phyloP scores from a whole-genome alignment of 768 basidiomycete genomes.

The Amanita muscaria region DNA sequence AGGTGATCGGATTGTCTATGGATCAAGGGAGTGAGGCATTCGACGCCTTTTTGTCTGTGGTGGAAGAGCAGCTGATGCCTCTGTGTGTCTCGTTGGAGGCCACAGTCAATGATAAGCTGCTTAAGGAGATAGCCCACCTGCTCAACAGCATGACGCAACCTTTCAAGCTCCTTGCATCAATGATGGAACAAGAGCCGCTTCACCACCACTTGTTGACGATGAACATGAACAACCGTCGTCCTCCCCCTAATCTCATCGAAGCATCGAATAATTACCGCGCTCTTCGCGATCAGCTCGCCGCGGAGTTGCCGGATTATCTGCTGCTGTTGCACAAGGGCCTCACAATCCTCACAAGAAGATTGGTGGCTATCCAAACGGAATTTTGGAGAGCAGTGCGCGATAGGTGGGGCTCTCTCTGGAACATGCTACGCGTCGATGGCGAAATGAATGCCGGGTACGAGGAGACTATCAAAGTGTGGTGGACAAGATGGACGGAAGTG shows the following conservation, averaged over 20 bases:
- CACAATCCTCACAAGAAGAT: constrained; percentile 36
- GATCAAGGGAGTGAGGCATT: constrained; percentile 51
- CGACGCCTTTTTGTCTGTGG: constrained; percentile 57
- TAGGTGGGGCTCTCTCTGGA: constrained; percentile 78
- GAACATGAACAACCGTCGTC: constrained; percentile 57
- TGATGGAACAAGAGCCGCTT: constrained; percentile 65
- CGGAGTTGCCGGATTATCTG: constrained; percentile 64
- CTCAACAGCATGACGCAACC: constrained; percentile 55
- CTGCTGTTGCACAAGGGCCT: constrained; percentile 53
- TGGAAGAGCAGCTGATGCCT: constrained; percentile 44
- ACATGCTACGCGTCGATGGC: constrained; percentile 64
- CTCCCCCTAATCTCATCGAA: constrained; percentile 56
- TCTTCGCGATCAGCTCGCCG: constrained; percentile 59
- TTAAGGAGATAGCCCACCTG: constrained; percentile 50
- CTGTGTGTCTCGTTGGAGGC: constrained; percentile 45
- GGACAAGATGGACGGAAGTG: constrained; percentile 58
- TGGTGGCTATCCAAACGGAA: constrained; percentile 47
- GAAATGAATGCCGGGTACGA: constrained; percentile 56
- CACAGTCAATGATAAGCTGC: constrained; percentile 42
- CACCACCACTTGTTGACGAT: constrained; percentile 65
- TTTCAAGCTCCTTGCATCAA: constrained; percentile 55
- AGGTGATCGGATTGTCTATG: constrained; percentile 52
- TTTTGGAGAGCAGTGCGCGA: constrained; percentile 56
- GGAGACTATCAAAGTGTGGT: constrained; percentile 71
- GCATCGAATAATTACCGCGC: constrained; percentile 75